phyloP scores from a whole-genome alignment of 2,329 filamentous ascomycete species.

The Ambrosiella cleistominuta region DNA sequence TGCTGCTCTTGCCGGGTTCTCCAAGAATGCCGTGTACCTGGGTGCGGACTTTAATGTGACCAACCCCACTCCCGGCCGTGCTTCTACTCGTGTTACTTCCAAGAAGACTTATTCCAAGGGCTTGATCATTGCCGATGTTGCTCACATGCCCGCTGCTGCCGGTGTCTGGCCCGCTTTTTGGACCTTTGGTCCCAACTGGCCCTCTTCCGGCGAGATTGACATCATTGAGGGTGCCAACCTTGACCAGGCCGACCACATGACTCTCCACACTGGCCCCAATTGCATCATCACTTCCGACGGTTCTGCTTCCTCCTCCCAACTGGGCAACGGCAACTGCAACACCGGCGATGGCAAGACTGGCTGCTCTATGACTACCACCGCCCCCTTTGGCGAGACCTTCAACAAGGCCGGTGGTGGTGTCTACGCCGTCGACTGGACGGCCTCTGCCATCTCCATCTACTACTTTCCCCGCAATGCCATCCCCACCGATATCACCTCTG shows the following conservation, averaged over 20 bases:
- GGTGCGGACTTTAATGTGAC: slow-evolving; percentile 47
- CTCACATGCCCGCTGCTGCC: slow-evolving; percentile 54
- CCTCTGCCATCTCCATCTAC: slow-evolving; percentile 54
- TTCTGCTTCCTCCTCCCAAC: slow-evolving; percentile 26
- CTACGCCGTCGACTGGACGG: slow-evolving; percentile 63
- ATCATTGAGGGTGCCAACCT: slow-evolving; percentile 63
- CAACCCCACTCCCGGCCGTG: slow-evolving; percentile 41
- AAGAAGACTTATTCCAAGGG: slow-evolving; percentile 49
- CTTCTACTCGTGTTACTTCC: slow-evolving; percentile 52
- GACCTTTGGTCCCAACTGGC: slow-evolving; percentile 53
- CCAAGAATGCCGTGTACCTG: slow-evolving; percentile 42
- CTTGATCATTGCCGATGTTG: slow-evolving; percentile 55
- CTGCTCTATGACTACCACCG: slow-evolving; percentile 36
- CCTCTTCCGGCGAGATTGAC: slow-evolving; percentile 55
- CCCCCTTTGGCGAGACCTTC: slow-evolving; percentile 50
- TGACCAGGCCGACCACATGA: slow-evolving; percentile 40
- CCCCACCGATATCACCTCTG: slow-evolving; percentile 43
- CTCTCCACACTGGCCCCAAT: slow-evolving; percentile 46
- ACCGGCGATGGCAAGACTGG: slow-evolving; percentile 34
- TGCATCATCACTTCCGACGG: slow-evolving; percentile 41
- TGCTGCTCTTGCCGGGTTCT: slow-evolving; percentile 39
- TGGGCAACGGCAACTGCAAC: slow-evolving; percentile 39
- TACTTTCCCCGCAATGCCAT: slow-evolving; percentile 56
- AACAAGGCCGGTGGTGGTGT: slow-evolving; percentile 53
- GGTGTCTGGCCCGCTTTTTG: slow-evolving; percentile 64